Evolutionary conservation across 495 filamentous ascomycete genomes (phyloP), one percentile per base, ranked within the genome.

Genomic region (Pyrenula aspistea): DNA sequence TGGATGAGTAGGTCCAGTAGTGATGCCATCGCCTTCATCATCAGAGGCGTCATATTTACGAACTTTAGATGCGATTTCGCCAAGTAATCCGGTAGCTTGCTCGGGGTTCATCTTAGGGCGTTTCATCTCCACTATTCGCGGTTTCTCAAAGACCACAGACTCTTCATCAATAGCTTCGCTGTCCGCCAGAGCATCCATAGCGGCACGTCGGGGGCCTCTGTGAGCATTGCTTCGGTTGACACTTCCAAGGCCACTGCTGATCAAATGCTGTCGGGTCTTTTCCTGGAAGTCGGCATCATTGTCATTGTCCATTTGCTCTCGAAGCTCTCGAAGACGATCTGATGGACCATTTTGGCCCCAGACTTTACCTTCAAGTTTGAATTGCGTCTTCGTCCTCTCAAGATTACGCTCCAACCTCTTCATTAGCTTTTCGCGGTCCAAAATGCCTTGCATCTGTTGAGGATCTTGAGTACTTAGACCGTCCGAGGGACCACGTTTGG

Each of bases 351-450:
- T 73, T 63, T 91, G 88, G 54, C 89, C 85, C 89, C 92, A 95
- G 20, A 91, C 86, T 71, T 88, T 90, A 60, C 93, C 93, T 67
- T 97, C 93, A 19, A 98, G 83, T 75, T 96, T 95, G 71, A 90
- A 95, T 67, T 97, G 91, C 2, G 93, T 97, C 78, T 98, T 98
- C 60, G 95, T 92, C 51, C 94, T 76, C 71, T 97, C 93, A 19
- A 98, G 80, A 67, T 97, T 93, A 71, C 86, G 91, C 67, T 95
- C 92, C 49, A 98, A 78, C 24, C 91, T 82, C 61, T 87, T 85
- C 86, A 98, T 93, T 56, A 98, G 82, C 66, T 76, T 84, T 60
- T 97, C 89, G 4, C 93, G 84, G 64, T 97, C 91, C 56, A 98
- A 71, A 57, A 98, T 96, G 55, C 93, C 93, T 64, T 87, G 80